A percentile compares a stretch with the other conserved stretches of the same genome.
phyloP scores from a whole-genome alignment of 148 eudicot genomes.

The Arctostaphylos glauca region DNA sequence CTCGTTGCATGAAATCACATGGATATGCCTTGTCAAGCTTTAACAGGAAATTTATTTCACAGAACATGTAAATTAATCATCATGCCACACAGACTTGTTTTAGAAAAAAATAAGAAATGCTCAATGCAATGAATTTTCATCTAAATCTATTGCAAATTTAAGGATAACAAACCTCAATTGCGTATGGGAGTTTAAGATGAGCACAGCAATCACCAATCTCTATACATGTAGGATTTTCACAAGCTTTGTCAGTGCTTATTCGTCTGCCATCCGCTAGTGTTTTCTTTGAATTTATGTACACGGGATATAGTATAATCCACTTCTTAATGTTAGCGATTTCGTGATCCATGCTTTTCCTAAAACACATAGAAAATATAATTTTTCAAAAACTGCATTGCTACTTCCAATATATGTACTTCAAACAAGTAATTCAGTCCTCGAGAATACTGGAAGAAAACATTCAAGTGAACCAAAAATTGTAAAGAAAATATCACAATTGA shows the following conservation, averaged over 20 bases:
- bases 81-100: not conserved
- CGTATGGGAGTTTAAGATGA: constrained; percentile 57
- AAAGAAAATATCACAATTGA: not conserved
- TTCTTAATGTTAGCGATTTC: constrained; percentile 61
- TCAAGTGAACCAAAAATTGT: too few species aligned
- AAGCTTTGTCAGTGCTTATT: constrained; percentile 63
- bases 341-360: constrained; percentile 36
- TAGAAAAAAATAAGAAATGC: not conserved
- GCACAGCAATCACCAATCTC: constrained; percentile 77
- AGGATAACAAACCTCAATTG: constrained; percentile 52
- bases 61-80: not conserved
- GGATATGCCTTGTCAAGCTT: constrained; percentile 87
- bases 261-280: constrained; percentile 77
- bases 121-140: not conserved
- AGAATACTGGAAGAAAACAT: constrained; percentile 32
- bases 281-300: constrained; percentile 79
- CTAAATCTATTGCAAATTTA: not conserved
- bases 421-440: constrained; percentile 48
- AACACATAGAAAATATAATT: constrained; percentile 2
- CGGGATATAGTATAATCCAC: constrained; percentile 69
- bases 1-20: constrained; percentile 83
- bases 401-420: constrained; percentile 70
- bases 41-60: not conserved
- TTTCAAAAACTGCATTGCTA: constrained; percentile 77
- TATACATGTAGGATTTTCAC: constrained; percentile 68